These are phyloP conservation scores for Termitomyces sp. DNA, from an alignment of 768 basidiomycete genomes.

Conservation along the genomic window DNA sequence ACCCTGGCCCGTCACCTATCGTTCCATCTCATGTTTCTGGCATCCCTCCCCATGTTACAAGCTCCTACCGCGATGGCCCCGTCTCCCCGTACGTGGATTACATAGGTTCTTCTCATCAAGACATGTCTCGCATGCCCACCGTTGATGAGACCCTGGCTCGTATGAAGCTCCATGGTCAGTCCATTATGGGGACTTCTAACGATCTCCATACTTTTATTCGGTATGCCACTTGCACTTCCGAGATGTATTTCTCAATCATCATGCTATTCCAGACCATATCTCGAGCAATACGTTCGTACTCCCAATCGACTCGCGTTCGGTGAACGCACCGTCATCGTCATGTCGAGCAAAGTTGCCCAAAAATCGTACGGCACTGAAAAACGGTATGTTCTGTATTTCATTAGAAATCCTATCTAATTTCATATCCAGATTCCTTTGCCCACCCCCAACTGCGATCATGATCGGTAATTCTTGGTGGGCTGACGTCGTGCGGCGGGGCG, in stretches of 20 bases:
- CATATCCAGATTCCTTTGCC: conserved; percentile 74
- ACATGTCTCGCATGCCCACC: conserved; percentile 59
- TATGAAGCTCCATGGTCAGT: conserved; percentile 58
- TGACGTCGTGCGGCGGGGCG: conserved; percentile 69
- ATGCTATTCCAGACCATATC: conserved; percentile 54
- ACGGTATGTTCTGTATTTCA: conserved; percentile 44
- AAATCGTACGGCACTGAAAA: conserved; percentile 97
- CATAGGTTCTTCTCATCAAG: conserved; percentile 36
- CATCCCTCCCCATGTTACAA: conserved; percentile 70
- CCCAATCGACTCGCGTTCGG: conserved; percentile 87
- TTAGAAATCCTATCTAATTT: conserved; percentile 8
- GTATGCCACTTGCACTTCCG: conserved; percentile 33
- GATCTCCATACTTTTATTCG: conserved; percentile 82
- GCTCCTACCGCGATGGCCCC: conserved; percentile 52
- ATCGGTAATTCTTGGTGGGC: conserved; percentile 96
- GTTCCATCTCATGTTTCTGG: conserved; percentile 52
- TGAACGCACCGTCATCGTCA: conserved; percentile 91
- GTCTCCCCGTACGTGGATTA: conserved; percentile 41
- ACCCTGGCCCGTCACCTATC: conserved; percentile 35
- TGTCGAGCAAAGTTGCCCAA: conserved; percentile 98
- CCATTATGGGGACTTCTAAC: conserved; percentile 57
- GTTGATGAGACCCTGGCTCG: conserved; percentile 63
- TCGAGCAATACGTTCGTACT: conserved; percentile 83
- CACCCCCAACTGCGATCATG: conserved; percentile 91
- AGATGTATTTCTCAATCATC: background rate